Percentiles rank a stretch among this genome's conserved stretches.
These are phyloP conservation scores for Baeospora myosura DNA, from an alignment of 1,284 basidiomycete genomes.

Conservation along the genomic window DNA sequence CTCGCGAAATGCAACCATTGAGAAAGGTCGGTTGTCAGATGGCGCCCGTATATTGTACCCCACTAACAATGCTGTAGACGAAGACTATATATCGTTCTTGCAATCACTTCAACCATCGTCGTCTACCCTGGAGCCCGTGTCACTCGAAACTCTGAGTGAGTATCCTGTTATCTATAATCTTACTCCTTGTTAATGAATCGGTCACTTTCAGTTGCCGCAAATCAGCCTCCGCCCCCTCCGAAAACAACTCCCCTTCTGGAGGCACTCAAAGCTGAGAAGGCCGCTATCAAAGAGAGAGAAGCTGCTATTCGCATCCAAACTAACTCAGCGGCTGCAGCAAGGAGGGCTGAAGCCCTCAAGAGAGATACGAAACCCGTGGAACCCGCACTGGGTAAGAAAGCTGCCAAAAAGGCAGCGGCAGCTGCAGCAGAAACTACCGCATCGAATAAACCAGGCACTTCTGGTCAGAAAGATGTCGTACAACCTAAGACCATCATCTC, in stretches of 20 bases:
- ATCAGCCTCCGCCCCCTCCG: conserved; percentile 49
- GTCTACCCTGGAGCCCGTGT: conserved; percentile 45
- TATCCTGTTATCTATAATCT: conserved; percentile 13
- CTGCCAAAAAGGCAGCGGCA: conserved; percentile 33
- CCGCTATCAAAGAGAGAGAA: conserved; percentile 64
- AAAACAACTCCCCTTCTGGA: conserved; percentile 85
- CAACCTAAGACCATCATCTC: too few species aligned
- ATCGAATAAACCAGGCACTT: conserved; percentile 11
- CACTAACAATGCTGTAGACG: conserved; percentile 39
- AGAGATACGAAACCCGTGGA: conserved; percentile 6
- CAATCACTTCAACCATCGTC: conserved; percentile 45
- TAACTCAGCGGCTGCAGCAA: conserved; percentile 65
- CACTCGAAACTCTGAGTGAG: conserved; percentile 61
- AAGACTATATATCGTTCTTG: conserved; percentile 77
- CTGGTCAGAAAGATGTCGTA: conserved; percentile 10
- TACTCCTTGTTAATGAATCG: conserved; percentile 3
- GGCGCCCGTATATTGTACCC: neutral
- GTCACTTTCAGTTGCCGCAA: conserved; percentile 43
- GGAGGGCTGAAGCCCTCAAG: too few species aligned
- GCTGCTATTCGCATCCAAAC: conserved; percentile 60
- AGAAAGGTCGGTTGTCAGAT: conserved; percentile 61
- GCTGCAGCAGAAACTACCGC: conserved; percentile 15
- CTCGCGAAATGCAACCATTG: conserved; percentile 65
- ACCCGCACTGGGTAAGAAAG: conserved; percentile 30
- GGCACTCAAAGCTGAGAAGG: conserved; percentile 77